Evolutionary conservation across 805 yeast genomes (phyloP), one percentile per base, ranked within the genome.

Genomic region (Nakazawaea wyomingensis): DNA sequence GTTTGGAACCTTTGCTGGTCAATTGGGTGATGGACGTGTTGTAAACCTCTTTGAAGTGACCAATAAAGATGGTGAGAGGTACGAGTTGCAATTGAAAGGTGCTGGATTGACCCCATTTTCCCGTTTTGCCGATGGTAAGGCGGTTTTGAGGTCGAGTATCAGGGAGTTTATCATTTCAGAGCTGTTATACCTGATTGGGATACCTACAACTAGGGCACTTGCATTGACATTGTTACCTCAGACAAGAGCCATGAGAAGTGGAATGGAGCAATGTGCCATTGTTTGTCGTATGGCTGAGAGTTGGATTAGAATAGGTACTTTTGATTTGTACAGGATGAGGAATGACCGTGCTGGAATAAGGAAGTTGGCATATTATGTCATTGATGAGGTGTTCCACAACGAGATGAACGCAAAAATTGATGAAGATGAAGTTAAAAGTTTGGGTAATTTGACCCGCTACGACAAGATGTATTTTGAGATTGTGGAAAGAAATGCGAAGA

Each of bases 1-100:
- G 57, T 91, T 93, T 67, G 98, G 99, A 3, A 78, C 77, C 50
- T 91, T 91, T 77, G 97, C 97, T 0, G 98, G 98, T 2, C 99
- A 93, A 60, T 66, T 91, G 48, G 99, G 99, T 5, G 99, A 91
- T 60, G 99, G 99, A 1, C 68, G 99, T 47, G 96, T 88, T 2
- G 74, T 82, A 5, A 87, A 85, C 54, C 64, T 91, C 35, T 90
- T 91, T 64, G 91, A 85, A 50, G 62, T 83, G 0, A 69, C 71
- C 5, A 79, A 76, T 50, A 50, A 47, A 3, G 69, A 74, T 17
- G 60, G 72, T 5, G 51, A 54, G 20, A 59, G 62, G 28, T 81
- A 71, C 53, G 91, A 82, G 49, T 51, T 91, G 2, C 98, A 91
- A 63, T 63, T 91, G 49, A 91, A 91, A 64, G 99, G 99, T 0